Percentiles rank a stretch among this genome's conserved stretches.
These are phyloP conservation scores for Flaveria floridana DNA, from an alignment of 140 eudicot species.

Conservation along the genomic window DNA sequence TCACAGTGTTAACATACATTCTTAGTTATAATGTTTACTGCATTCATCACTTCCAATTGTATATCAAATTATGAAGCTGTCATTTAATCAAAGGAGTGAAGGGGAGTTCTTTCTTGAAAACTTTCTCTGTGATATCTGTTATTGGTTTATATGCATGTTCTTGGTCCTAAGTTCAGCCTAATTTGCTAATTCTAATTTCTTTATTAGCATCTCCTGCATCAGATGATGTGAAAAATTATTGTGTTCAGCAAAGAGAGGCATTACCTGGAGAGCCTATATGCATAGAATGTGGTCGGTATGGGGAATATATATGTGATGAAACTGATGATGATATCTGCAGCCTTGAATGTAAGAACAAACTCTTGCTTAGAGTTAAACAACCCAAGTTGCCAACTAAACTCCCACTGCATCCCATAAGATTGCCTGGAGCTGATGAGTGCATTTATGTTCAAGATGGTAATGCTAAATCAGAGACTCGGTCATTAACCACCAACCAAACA, in stretches of 20 bases:
- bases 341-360: slow-evolving; percentile 69
- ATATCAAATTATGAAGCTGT: slow-evolving; percentile 2
- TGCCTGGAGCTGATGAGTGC: slow-evolving; percentile 76
- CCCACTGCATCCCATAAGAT: slow-evolving; percentile 37
- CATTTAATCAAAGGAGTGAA: background rate
- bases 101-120: too few species aligned
- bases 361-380: slow-evolving; percentile 46
- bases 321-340: slow-evolving; percentile 98
- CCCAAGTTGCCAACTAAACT: slow-evolving; percentile 39
- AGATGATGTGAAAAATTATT: slow-evolving; percentile 68
- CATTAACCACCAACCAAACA: slow-evolving; percentile 34
- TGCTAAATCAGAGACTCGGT: slow-evolving; percentile 31
- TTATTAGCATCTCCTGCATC: slow-evolving; percentile 39
- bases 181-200: background rate
- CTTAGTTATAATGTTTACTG: background rate
- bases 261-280: slow-evolving; percentile 82
- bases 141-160: too few species aligned
- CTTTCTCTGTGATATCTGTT: too few species aligned
- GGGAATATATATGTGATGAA: slow-evolving; percentile 93
- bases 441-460: slow-evolving; percentile 59
- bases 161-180: background rate
- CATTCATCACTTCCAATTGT: background rate
- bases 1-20: too few species aligned
- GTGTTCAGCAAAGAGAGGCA: slow-evolving; percentile 95
- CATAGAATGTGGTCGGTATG: slow-evolving; percentile 76